A percentile compares a stretch with the other conserved stretches of the same genome.
Conservation (phyloP, 1,284 basidiomycete species). For the Somion occarium region DNA sequence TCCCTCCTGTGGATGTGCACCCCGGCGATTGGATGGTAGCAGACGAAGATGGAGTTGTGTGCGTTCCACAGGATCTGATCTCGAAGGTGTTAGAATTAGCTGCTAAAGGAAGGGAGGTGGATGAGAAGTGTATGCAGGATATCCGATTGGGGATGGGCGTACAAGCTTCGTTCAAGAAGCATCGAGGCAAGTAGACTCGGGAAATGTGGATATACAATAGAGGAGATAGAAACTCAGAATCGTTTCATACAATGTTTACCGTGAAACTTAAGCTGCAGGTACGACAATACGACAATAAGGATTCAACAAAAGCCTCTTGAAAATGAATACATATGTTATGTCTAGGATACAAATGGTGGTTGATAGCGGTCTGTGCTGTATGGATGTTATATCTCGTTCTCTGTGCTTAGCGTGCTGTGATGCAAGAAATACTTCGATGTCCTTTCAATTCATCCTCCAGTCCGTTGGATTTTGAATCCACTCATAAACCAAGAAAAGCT, state of each 20-base stretch:
- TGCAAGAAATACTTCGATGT: too few relatives aligned
- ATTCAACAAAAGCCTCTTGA: background rate
- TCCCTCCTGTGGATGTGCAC: constrained; percentile 55
- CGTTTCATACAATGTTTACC: background rate
- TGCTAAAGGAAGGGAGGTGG: constrained; percentile 57
- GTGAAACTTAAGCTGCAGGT: background rate
- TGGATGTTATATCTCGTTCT: background rate
- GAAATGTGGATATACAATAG: background rate
- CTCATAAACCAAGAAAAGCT: too few relatives aligned
- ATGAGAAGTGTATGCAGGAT: constrained; percentile 74
- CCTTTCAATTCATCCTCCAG: too few relatives aligned
- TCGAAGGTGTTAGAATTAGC: constrained; percentile 61
- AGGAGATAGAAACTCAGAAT: background rate
- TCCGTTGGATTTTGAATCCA: too few relatives aligned
- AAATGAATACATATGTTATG: background rate
- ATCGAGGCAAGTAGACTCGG: constrained; percentile 46
- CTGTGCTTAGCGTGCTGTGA: too few relatives aligned
- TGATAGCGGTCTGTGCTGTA: background rate
- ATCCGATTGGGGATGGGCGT: constrained; percentile 74
- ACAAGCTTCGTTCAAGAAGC: constrained; percentile 72
- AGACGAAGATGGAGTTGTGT: constrained; percentile 89
- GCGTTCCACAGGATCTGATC: constrained; percentile 59
- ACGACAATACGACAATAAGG: background rate
- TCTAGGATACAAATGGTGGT: constrained; percentile 1
- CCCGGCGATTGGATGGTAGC: constrained; percentile 85